These are phyloP conservation scores for Quercus rubra DNA, from an alignment of 306 rosid species.

Conservation along the genomic window DNA sequence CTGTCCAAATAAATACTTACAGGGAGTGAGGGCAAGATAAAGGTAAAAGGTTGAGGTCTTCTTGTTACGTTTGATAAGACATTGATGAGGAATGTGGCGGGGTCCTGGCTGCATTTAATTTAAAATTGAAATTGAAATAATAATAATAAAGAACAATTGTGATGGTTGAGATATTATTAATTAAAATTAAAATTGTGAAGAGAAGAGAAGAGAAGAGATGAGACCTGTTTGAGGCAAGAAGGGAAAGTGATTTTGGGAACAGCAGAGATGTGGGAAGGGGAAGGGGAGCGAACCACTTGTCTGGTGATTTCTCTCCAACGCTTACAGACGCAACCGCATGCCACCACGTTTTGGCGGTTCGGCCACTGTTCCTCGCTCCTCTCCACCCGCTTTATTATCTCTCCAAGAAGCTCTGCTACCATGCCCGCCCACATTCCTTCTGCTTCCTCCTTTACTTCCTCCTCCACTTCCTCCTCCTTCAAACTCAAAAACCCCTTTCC, in stretches of 20 bases:
- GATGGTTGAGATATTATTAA: no score
- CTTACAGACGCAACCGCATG: constrained; percentile 91
- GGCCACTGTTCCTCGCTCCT: constrained; percentile 81
- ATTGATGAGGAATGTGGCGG: constrained; percentile 63
- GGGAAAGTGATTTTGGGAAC: constrained; percentile 84
- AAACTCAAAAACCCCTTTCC: no score
- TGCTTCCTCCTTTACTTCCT: neutral
- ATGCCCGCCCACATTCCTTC: constrained; percentile 62
- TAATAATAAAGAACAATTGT: no score
- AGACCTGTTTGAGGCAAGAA: constrained; percentile 91
- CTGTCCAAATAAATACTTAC: constrained; percentile 50
- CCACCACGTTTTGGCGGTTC: constrained; percentile 69
- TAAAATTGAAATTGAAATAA: neutral
- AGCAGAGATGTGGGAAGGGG: neutral
- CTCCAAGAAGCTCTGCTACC: constrained; percentile 85
- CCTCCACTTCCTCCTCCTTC: constrained; percentile 2
- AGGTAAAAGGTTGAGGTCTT: constrained; percentile 83
- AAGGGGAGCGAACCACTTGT: constrained; percentile 57
- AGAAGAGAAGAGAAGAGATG: neutral
- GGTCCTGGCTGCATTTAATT: constrained; percentile 86
- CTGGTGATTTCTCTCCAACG: constrained; percentile 83
- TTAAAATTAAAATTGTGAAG: neutral
- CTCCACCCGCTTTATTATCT: constrained; percentile 78
- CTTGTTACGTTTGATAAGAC: constrained; percentile 86
- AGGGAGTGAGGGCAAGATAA: constrained; percentile 74